Evolutionary conservation across 345 rosid genomes (phyloP).

Genomic region (Citrus maxima): DNA sequence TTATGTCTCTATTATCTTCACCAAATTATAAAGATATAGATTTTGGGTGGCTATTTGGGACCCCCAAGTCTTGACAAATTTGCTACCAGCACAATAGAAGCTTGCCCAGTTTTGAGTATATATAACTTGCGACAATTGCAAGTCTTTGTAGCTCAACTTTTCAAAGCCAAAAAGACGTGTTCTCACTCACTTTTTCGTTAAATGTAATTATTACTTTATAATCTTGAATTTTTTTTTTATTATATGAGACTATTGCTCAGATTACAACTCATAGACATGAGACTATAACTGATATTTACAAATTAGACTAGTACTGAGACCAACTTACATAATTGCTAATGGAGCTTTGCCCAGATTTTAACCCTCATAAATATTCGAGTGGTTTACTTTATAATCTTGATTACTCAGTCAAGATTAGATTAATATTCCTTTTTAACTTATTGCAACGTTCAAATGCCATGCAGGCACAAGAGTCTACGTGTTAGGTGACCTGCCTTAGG

Average conservation of each 20-base stretch:
- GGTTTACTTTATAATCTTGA: background rate
- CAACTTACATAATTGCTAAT: too few relatives aligned
- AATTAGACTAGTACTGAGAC: too few relatives aligned
- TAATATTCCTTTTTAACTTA: background rate
- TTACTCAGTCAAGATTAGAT: background rate
- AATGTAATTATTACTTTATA: background rate
- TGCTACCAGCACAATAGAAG: background rate
- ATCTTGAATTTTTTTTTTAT: too few relatives aligned
- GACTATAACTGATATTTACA: too few relatives aligned
- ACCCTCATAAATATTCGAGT: too few relatives aligned
- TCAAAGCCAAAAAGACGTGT: background rate
- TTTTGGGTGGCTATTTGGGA: background rate
- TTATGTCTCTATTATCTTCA: background rate
- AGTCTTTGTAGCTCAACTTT: background rate
- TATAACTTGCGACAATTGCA: background rate
- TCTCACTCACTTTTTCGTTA: background rate
- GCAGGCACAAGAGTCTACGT: slow-evolving; percentile 38
- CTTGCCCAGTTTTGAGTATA: background rate
- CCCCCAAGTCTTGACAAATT: slow-evolving; percentile 1
- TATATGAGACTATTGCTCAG: too few relatives aligned
- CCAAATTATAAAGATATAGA: background rate
- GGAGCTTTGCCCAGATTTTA: too few relatives aligned
- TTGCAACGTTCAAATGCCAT: slow-evolving; percentile 8
- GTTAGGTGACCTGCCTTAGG: slow-evolving; percentile 56
- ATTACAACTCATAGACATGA: too few relatives aligned